phyloP scores from a whole-genome alignment of 768 basidiomycete species.

The Naganishia kalamii region DNA sequence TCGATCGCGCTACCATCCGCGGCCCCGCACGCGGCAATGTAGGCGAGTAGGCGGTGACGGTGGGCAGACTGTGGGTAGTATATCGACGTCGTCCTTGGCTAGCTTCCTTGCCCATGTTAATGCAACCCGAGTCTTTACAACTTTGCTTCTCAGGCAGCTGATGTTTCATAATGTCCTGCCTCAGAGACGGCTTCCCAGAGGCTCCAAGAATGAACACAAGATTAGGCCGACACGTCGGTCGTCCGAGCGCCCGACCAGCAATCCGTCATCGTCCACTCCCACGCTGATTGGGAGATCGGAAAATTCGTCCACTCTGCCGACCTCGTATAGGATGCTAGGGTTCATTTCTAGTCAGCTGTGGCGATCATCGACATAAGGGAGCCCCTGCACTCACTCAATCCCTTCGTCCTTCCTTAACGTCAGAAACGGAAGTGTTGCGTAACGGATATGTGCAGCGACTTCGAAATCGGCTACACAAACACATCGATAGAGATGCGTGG shows the following conservation, averaged over 20 bases:
- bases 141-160: background rate
- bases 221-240: slow-evolving; percentile 41
- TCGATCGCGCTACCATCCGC: too few species aligned
- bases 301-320: slow-evolving; percentile 45
- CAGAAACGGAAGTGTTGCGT: slow-evolving; percentile 42
- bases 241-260: slow-evolving; percentile 36
- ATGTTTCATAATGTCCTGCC: background rate
- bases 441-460: slow-evolving; percentile 28
- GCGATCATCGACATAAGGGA: background rate
- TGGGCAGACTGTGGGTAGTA: too few species aligned
- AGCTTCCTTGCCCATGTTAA: background rate
- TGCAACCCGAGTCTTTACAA: background rate
- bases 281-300: slow-evolving; percentile 44
- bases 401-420: slow-evolving; percentile 38
- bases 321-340: slow-evolving; percentile 44
- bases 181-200: slow-evolving; percentile 19
- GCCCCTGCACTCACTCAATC: slow-evolving; percentile 41
- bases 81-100: too few species aligned
- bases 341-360: background rate
- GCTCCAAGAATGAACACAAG: slow-evolving; percentile 46
- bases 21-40: too few species aligned
- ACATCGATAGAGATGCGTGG: slow-evolving; percentile 42
- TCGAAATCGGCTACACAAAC: slow-evolving; percentile 45
- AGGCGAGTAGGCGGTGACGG: too few species aligned
- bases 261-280: slow-evolving; percentile 46